Evolutionary conservation across 2,329 filamentous ascomycete genomes (phyloP), one percentile per base, ranked within the genome.

Genomic region (Penicillium sp.): DNA sequence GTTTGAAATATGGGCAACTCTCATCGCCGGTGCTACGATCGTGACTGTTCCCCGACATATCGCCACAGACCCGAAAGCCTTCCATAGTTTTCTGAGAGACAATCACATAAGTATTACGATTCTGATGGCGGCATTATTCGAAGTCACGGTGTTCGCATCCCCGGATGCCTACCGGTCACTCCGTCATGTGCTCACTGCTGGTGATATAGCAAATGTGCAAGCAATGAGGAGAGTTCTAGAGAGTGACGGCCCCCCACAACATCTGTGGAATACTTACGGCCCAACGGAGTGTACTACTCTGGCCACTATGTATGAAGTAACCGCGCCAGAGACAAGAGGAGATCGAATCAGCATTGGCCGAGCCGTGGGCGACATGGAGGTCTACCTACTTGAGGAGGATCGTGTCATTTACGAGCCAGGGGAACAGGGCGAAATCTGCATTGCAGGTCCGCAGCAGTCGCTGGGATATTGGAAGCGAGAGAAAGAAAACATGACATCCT

Each of bases 381-480:
- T 55, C 15, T 38, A 42, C 12, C 35, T 57, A 20, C 20, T 50
- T 18, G 44, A 52, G 33, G 44, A 52, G 9, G 4, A 50, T 1
- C 15, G 32, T 28, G 48, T 53, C 8, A 29, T 10, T 44, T 33
- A n/a, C 6, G 28, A 29, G 9, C 35, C 35, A 3, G 88, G 87
- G 7, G 83, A 90, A 61, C 79, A 84, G 40, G 89, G 89, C n/a
- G 88, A 93, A 67, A 81, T 93, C 4, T 87, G 84, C 52, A 77
- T 93, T 12, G 75, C 88, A 29, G 87, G 88, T 4, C 87, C 80
- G 42, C 89, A 88, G 46, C 73, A 93, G 27, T 86, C 89, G 1
- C 84, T 89, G 63, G 84, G 84, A 2, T 92, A 91, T 61, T 72
- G 84, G 1, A 80, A n/a, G n/a, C n/a, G n/a, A n/a, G n/a, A n/a